A percentile compares a stretch with the other conserved stretches of the same genome.
Conservation (phyloP, 768 basidiomycete species). For the Ramaria rubella region DNA sequence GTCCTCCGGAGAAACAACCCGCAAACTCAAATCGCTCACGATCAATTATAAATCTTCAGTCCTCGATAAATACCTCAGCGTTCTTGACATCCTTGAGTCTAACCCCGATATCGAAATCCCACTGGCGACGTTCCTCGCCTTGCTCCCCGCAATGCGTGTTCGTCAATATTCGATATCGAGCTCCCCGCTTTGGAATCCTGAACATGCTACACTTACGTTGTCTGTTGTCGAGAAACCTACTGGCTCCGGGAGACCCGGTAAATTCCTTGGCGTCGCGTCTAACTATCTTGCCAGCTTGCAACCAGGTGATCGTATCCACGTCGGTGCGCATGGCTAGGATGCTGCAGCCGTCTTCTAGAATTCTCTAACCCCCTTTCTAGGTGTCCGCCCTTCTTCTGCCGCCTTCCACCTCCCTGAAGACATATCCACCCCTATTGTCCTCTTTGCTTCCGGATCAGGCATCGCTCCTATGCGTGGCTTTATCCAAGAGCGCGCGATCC, state of each 20-base stretch:
- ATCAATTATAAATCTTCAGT: slow-evolving; percentile 29
- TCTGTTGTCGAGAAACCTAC: slow-evolving; percentile 37
- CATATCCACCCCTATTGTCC: slow-evolving; percentile 32
- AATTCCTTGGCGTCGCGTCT: slow-evolving; percentile 42
- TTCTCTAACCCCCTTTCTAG: no score
- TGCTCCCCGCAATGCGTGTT: slow-evolving; percentile 42
- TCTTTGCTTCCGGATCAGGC: slow-evolving; percentile 44
- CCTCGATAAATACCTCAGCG: slow-evolving; percentile 30
- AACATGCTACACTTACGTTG: slow-evolving; percentile 37
- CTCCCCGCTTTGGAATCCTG: slow-evolving; percentile 39
- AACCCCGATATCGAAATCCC: slow-evolving; percentile 31
- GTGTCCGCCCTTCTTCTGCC: slow-evolving; percentile 32
- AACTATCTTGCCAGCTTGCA: slow-evolving; percentile 36
- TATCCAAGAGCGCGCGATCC: slow-evolving; percentile 42
- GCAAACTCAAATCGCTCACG: slow-evolving; percentile 26
- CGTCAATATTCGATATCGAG: slow-evolving; percentile 48
- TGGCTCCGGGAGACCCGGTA: slow-evolving; percentile 26
- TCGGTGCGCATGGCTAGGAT: no score
- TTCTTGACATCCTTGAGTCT: slow-evolving; percentile 37
- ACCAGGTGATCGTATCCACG: slow-evolving; percentile 37
- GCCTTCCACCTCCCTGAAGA: slow-evolving; percentile 41
- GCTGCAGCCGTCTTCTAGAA: no score
- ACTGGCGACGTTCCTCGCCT: slow-evolving; percentile 32
- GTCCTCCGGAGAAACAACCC: slow-evolving; percentile 20
- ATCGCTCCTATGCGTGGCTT: slow-evolving; percentile 46